phyloP scores from a whole-genome alignment of 495 filamentous ascomycete species.

The Penicillium longicatenatum region DNA sequence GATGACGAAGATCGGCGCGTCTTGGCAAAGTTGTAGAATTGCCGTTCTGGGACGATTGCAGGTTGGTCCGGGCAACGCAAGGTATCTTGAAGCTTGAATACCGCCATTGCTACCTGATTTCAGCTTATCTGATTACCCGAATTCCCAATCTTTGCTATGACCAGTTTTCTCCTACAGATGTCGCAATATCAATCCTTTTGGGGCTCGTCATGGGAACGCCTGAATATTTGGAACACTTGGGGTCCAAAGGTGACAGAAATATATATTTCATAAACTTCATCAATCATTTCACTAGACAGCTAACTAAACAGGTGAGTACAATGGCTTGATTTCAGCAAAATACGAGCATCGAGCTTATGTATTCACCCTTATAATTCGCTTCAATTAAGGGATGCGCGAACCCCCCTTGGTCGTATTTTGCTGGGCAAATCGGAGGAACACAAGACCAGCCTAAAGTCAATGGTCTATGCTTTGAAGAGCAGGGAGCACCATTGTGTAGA shows the following conservation, averaged over 20 bases:
- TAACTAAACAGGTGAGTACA: not conserved
- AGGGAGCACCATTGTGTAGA: not conserved
- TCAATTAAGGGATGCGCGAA: not conserved
- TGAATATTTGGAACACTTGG: too few species aligned
- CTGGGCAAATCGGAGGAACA: not conserved
- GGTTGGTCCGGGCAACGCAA: constrained; percentile 43
- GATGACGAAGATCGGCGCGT: constrained; percentile 19
- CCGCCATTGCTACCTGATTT: too few species aligned
- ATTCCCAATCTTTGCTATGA: too few species aligned
- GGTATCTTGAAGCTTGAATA: constrained; percentile 11
- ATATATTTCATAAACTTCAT: not conserved
- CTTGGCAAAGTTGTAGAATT: constrained; percentile 42
- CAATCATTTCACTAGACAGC: not conserved
- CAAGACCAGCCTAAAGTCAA: not conserved
- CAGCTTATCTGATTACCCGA: too few species aligned
- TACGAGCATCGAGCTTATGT: not conserved
- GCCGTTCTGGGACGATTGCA: constrained; percentile 30
- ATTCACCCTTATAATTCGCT: not conserved
- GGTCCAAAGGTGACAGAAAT: too few species aligned
- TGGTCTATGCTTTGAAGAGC: not conserved
- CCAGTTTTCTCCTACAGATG: too few species aligned
- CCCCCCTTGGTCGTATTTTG: not conserved
- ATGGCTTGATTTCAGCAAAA: not conserved
- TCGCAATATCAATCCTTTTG: too few species aligned
- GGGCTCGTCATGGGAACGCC: too few species aligned